Evolutionary conservation across 208 protist species (phyloP).

Genomic region (Leishmania major): DNA sequence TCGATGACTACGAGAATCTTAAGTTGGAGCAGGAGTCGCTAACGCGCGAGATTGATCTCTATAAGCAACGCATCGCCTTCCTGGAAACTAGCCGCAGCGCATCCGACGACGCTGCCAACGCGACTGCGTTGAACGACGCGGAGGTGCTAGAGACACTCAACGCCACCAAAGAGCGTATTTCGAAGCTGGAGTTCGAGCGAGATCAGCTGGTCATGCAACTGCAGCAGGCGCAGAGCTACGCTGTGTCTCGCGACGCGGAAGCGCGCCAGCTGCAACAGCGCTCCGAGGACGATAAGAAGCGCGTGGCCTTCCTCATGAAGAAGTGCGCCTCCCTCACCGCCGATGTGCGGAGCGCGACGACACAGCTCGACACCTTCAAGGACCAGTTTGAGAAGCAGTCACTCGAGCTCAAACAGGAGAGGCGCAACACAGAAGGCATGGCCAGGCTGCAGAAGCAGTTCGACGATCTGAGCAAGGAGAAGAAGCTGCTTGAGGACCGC

Average conservation of each 20-base stretch:
- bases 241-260: slow-evolving; percentile 48
- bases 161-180: slow-evolving; percentile 59
- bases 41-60: slow-evolving; percentile 42
- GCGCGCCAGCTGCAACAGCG: slow-evolving; percentile 40
- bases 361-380: slow-evolving; percentile 46
- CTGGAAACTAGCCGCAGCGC: slow-evolving; percentile 27
- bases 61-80: slow-evolving; percentile 38
- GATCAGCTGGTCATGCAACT: slow-evolving; percentile 52
- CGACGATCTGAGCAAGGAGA: slow-evolving; percentile 57
- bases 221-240: slow-evolving; percentile 48
- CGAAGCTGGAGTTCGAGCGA: slow-evolving; percentile 65
- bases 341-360: slow-evolving; percentile 40
- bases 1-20: slow-evolving; percentile 41
- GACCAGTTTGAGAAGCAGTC: slow-evolving; percentile 52
- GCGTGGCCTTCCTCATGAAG: slow-evolving; percentile 76
- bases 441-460: slow-evolving; percentile 38
- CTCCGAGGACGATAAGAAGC: slow-evolving; percentile 77
- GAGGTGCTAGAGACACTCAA: slow-evolving; percentile 59
- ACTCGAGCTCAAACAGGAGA: slow-evolving; percentile 54
- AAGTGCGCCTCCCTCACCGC: slow-evolving; percentile 64
- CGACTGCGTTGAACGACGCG: slow-evolving; percentile 38
- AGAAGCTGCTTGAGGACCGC: slow-evolving; percentile 58
- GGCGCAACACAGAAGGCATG: slow-evolving; percentile 56
- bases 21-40: slow-evolving; percentile 46
- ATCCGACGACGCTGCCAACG: slow-evolving; percentile 3